Evolutionary conservation across 106 monocot species (phyloP), one percentile per base, ranked within the genome.

Genomic region (Platanthera zijinensis): DNA sequence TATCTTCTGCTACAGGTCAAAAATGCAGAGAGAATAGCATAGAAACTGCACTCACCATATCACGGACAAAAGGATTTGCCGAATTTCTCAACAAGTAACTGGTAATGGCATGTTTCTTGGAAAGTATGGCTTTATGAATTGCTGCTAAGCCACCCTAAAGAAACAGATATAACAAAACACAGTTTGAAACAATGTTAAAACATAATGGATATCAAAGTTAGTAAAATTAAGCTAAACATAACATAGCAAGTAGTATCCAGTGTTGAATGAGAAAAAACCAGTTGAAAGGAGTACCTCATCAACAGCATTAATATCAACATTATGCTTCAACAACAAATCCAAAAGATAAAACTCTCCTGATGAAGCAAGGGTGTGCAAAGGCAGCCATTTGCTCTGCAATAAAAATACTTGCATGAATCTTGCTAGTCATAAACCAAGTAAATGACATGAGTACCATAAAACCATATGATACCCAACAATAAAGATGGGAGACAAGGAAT

Each of bases 321-420:
- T 89, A 62, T 97, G 86, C 69, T 94, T 91, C 39, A 97, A 57
- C 77, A 97, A 79, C 49, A 52, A 75, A 77, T 97, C 84, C 85
- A 97, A 75, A 69, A 97, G 93, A 85, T 91, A 86, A 77, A 97
- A 94, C 28, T 97, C 91, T 48, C 97, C 97, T 51, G 97, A 88
- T 21, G 93, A 87, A 80, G 91, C 86, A 78, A 97, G 84, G 62
- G 87, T 85, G 66, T 97, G 97, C 14, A 97, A 57, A 75, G 93
- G 93, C 14, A 97, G 75, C 97, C 93, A 97, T 79, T 97, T 97
- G 50, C 86, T 88, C 97, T 97, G 80, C 72, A 88, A 80, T 5
- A 69, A 77, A 56, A 78, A 78, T 57, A 9, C 61, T 67, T 14
- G 64, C 52, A 75, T 69, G 7, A 56, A 77, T 69, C 69, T 48